Evolutionary conservation across 1,284 basidiomycete species (phyloP), one percentile per base, ranked within the genome.

Genomic region (Neonothopanus nambi): DNA sequence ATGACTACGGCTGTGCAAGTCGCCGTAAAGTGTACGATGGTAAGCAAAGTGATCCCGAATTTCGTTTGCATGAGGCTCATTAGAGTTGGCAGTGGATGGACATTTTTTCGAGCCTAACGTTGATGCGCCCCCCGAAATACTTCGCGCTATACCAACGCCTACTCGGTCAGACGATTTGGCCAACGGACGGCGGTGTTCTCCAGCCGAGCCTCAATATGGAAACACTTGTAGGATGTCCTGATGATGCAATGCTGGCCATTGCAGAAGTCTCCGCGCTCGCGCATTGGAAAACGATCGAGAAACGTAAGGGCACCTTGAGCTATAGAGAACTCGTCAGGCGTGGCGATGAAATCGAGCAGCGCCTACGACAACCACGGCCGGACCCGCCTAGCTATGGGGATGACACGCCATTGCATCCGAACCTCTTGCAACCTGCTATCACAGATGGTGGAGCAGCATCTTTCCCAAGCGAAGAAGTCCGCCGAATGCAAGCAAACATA

Each of bases 191-290:
- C 2, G 23, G 15, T 13, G 24, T 45, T 2, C 20, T 46, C 18
- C 41, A 23, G 5, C 30, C 50, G 5, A 17, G n/a, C 11, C 45
- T 85, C 58, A 76, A 79, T 49, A 85, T 90, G 79, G 85, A 87
- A 58, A 66, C 68, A 46, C 68, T 91, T 56, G 84, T 81, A 33
- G 89, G 89, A 20, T 91, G 88, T 70, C 84, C 88, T 2, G 85
- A 91, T 64, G 82, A 82, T 58, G 83, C 85, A 21, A 70, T 92
- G 61, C 79, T 92, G 51, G 86, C 84, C 24, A 78, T 92, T 49
- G 89, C 84, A 17, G 88, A 91, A 65, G 80, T 82, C 13, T 82
- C 85, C 11, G 78, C 79, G 2, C 77, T 93, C n/a, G 81, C 86
- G 11, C 79, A 84, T 60, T 92, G 91, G 91, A 91, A 90, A 67